Conservation (phyloP, 1,284 basidiomycete species). For the Boletus smithii region DNA sequence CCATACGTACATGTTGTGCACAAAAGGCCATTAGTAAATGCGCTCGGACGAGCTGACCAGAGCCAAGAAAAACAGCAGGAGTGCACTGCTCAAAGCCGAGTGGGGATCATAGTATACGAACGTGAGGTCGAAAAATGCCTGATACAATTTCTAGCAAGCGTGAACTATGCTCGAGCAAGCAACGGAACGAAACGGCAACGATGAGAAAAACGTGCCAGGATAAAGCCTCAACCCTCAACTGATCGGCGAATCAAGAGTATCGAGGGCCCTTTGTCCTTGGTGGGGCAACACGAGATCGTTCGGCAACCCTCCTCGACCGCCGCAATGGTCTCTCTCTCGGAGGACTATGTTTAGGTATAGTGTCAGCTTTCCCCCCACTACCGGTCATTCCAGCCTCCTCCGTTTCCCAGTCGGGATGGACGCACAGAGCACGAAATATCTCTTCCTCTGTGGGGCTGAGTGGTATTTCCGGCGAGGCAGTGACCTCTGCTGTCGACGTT, state of each 20-base stretch:
- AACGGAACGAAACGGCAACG: conserved; percentile 13
- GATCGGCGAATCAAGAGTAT: conserved; percentile 23
- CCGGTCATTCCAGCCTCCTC: conserved; percentile 27
- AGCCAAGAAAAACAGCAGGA: conserved; percentile 17
- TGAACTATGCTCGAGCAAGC: conserved; percentile 7
- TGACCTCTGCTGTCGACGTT: conserved; percentile 12
- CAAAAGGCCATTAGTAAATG: conserved; percentile 21
- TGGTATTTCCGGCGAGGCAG: conserved; percentile 39
- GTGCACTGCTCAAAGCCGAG: conserved; percentile 21
- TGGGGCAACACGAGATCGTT: conserved; percentile 38
- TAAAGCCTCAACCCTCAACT: conserved; percentile 1
- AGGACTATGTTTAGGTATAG: neutral
- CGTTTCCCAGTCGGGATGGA: conserved; percentile 55
- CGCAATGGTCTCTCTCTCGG: conserved; percentile 39
- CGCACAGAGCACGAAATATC: conserved; percentile 61
- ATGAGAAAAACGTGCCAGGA: conserved; percentile 2
- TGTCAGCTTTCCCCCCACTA: conserved; percentile 5
- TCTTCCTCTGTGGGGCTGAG: conserved; percentile 68
- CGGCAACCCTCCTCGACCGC: conserved; percentile 65
- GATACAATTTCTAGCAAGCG: conserved; percentile 33
- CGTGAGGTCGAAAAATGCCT: conserved; percentile 19
- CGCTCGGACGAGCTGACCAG: conserved; percentile 6
- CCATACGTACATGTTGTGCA: conserved; percentile 14
- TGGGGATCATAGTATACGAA: conserved; percentile 34
- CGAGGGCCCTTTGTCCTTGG: conserved; percentile 29